Percentiles rank a stretch among this genome's conserved stretches.
Evolutionary conservation across 1,284 basidiomycete species (phyloP).

Genomic region (Naganishia cerealis): DNA sequence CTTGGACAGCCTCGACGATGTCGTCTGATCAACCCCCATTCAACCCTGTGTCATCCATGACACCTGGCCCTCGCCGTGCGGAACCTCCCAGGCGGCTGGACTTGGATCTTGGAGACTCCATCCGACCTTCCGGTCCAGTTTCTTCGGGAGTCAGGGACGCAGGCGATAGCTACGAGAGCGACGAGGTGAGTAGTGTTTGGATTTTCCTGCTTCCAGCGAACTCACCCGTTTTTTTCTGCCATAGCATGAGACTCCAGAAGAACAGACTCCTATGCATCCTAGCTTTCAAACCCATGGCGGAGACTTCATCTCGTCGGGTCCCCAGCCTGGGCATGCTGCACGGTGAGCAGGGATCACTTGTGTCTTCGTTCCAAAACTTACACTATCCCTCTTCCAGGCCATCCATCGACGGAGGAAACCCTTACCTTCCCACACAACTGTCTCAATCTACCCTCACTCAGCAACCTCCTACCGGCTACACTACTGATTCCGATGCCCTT

Average conservation of each 20-base stretch:
- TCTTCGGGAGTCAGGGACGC: conserved; percentile 5
- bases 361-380: not conserved
- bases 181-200: conserved; percentile 15
- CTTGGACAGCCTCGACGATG: not conserved
- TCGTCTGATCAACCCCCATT: conserved; percentile 6
- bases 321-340: conserved; percentile 20
- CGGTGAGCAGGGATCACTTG: conserved; percentile 1
- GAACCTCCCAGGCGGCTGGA: conserved; percentile 18
- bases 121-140: not conserved
- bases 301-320: conserved; percentile 26
- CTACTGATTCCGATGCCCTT: conserved; percentile 13
- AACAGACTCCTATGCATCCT: conserved; percentile 28
- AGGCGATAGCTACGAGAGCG: conserved; percentile 20
- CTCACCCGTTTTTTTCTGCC: not conserved
- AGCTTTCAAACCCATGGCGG: conserved; percentile 19
- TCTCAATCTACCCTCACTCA: conserved; percentile 16
- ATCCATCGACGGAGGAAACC: conserved; percentile 24
- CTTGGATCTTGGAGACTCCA: conserved; percentile 12
- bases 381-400: conserved; percentile 1
- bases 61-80: conserved; percentile 11
- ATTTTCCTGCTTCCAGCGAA: not conserved
- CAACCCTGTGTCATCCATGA: conserved; percentile 14
- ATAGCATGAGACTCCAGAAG: conserved; percentile 27
- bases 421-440: conserved; percentile 27
- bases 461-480: not conserved